A percentile compares a stretch with the other conserved stretches of the same genome.
phyloP scores from a whole-genome alignment of 108 stramenopile genomes.

The Pelagomonas calceolata region DNA sequence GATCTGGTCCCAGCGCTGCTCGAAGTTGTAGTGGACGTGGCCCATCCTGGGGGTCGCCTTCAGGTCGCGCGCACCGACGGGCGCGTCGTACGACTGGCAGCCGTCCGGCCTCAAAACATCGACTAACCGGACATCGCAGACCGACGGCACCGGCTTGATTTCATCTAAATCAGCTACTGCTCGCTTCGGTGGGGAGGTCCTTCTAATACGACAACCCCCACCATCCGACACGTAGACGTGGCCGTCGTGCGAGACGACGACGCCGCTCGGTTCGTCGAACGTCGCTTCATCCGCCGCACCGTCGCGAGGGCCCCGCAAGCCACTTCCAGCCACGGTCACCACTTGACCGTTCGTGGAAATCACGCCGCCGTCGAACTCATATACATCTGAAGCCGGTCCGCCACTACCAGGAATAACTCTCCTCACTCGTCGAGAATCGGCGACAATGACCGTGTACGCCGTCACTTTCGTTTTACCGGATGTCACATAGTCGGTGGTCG shows the following conservation, averaged over 20 bases:
- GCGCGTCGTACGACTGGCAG: conserved; percentile 65
- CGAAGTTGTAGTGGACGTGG: conserved; percentile 60
- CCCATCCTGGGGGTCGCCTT: conserved; percentile 43
- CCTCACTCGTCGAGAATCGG: conserved; percentile 52
- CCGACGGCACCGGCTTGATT: neutral
- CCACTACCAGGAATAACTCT: conserved; percentile 27
- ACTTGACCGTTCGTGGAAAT: conserved; percentile 31
- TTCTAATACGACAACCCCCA: conserved; percentile 47
- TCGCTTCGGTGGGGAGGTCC: conserved; percentile 30
- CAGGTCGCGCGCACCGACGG: conserved; percentile 49
- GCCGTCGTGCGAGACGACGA: conserved; percentile 49
- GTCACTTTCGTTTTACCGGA: neutral
- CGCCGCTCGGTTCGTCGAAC: conserved; percentile 51
- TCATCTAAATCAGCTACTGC: conserved; percentile 18
- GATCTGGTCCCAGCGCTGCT: conserved; percentile 32
- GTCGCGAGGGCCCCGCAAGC: conserved; percentile 43
- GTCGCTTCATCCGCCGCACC: conserved; percentile 49
- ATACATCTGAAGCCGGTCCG: neutral
- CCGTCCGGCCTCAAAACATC: conserved; percentile 55
- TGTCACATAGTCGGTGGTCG: too few relatives aligned
- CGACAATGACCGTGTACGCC: conserved; percentile 46
- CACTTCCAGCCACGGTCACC: conserved; percentile 51
- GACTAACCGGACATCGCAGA: conserved; percentile 42
- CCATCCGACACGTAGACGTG: conserved; percentile 51
- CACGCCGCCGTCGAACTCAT: conserved; percentile 4